Evolutionary conservation across 129 eudicot species (phyloP).

Genomic region (Saposhnikovia divaricata): DNA sequence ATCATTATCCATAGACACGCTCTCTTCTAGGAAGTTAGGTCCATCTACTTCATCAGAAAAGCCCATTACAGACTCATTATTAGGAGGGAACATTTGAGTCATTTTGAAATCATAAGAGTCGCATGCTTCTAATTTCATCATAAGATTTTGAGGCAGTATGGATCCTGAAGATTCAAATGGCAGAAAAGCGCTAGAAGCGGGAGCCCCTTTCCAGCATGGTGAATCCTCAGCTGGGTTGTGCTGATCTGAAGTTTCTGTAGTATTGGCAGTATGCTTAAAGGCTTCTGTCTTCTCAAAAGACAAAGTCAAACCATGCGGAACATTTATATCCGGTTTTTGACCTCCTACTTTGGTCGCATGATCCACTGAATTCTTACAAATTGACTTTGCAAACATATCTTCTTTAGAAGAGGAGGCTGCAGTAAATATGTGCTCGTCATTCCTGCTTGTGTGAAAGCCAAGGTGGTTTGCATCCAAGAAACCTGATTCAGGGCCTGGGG

Average conservation of each 20-base stretch:
- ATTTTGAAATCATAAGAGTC: conserved; percentile 15
- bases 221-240: conserved; percentile 53
- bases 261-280: conserved; percentile 14
- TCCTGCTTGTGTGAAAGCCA: conserved; percentile 14
- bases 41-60: conserved; percentile 10
- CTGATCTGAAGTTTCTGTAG: conserved; percentile 20
- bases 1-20: conserved; percentile 13
- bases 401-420: conserved; percentile 21
- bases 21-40: conserved; percentile 6
- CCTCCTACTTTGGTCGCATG: conserved; percentile 19
- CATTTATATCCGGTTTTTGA: conserved; percentile 24
- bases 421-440: conserved; percentile 1
- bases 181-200: conserved; percentile 35
- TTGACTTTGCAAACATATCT: conserved; percentile 13
- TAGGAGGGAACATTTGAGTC: conserved; percentile 2
- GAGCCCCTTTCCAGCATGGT: conserved; percentile 97
- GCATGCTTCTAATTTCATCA: conserved; percentile 24
- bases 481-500: neutral
- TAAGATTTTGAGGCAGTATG: conserved; percentile 21
- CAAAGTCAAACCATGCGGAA: conserved; percentile 19
- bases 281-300: conserved; percentile 26
- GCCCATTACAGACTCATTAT: conserved; percentile 9
- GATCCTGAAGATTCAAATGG: conserved; percentile 24
- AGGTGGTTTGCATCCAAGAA: conserved; percentile 15
- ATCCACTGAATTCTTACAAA: conserved; percentile 13